Percentiles rank a stretch among this genome's conserved stretches.
Evolutionary conservation across 1,284 basidiomycete genomes (phyloP).

Genomic region (Volvariella surrecta): DNA sequence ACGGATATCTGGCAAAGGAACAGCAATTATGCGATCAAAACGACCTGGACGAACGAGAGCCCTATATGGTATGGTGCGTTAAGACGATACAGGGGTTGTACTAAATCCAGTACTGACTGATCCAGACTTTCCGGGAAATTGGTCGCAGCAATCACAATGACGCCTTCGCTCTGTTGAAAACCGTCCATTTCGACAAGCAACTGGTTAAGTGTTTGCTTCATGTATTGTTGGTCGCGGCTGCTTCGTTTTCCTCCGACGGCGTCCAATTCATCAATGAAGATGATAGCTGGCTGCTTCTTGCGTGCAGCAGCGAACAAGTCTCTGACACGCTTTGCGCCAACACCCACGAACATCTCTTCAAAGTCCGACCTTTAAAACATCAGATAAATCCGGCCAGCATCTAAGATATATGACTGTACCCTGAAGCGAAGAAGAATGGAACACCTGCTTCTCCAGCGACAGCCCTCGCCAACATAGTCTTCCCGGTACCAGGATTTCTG

Average conservation of each 20-base stretch:
- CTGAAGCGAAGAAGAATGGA: slow-evolving; percentile 84
- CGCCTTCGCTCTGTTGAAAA: slow-evolving; percentile 83
- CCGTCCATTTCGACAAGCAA: slow-evolving; percentile 94
- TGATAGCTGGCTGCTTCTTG: slow-evolving; percentile 91
- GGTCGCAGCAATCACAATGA: slow-evolving; percentile 92
- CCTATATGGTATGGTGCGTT: slow-evolving; percentile 34
- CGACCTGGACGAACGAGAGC: slow-evolving; percentile 90
- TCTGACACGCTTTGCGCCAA: slow-evolving; percentile 92
- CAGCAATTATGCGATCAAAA: slow-evolving; percentile 88
- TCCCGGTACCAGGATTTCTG: slow-evolving; percentile 85
- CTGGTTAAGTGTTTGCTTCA: slow-evolving; percentile 92
- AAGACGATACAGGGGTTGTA: neutral
- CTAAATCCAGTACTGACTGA: slow-evolving; percentile 40
- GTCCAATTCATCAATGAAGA: slow-evolving; percentile 92
- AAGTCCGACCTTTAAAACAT: slow-evolving; percentile 73
- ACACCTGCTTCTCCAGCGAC: slow-evolving; percentile 97
- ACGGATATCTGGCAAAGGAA: slow-evolving; percentile 82
- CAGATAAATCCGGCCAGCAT: slow-evolving; percentile 4
- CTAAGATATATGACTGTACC: slow-evolving; percentile 31
- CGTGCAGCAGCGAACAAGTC: slow-evolving; percentile 94
- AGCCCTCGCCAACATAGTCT: slow-evolving; percentile 93
- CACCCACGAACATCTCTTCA: slow-evolving; percentile 97
- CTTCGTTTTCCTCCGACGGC: slow-evolving; percentile 91
- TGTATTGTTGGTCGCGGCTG: slow-evolving; percentile 80
- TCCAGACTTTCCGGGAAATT: slow-evolving; percentile 93